Evolutionary conservation across 2,329 filamentous ascomycete genomes (phyloP).

Genomic region (Microsporum canis): DNA sequence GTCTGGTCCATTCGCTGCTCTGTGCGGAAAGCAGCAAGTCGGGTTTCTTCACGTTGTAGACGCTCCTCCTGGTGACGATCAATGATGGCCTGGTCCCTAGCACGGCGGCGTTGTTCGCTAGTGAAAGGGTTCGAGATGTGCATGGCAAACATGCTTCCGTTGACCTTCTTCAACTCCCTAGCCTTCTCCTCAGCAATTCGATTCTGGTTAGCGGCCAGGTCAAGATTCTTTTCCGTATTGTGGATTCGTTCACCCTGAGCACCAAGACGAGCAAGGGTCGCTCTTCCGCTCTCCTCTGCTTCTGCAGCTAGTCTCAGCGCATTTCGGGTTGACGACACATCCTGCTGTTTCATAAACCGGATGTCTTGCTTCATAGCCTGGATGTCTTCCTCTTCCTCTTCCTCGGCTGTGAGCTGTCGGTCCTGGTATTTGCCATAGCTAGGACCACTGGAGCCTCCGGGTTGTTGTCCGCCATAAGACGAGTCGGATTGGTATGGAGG

Average conservation of each 20-base stretch:
- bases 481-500: constrained; percentile 12
- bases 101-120: constrained; percentile 50
- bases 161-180: constrained; percentile 70
- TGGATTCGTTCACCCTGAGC: constrained; percentile 70
- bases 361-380: constrained; percentile 63
- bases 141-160: constrained; percentile 82
- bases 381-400: constrained; percentile 63
- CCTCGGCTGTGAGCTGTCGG: constrained; percentile 70
- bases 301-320: constrained; percentile 56
- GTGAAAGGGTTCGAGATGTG: constrained; percentile 72
- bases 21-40: constrained; percentile 41
- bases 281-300: constrained; percentile 58
- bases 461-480: constrained; percentile 19
- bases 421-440: constrained; percentile 27
- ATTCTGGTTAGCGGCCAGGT: constrained; percentile 65
- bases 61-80: constrained; percentile 51
- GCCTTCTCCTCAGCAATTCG: constrained; percentile 67
- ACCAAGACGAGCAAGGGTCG: constrained; percentile 61
- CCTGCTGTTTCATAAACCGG: constrained; percentile 63
- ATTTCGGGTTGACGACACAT: constrained; percentile 60
- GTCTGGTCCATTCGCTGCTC: constrained; percentile 53
- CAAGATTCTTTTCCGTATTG: constrained; percentile 72
- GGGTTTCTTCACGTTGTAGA: constrained; percentile 45
- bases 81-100: constrained; percentile 57
- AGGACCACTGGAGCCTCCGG: constrained; percentile 2